phyloP scores from a whole-genome alignment of 768 basidiomycete species.

The Macrocybe gigantea region DNA sequence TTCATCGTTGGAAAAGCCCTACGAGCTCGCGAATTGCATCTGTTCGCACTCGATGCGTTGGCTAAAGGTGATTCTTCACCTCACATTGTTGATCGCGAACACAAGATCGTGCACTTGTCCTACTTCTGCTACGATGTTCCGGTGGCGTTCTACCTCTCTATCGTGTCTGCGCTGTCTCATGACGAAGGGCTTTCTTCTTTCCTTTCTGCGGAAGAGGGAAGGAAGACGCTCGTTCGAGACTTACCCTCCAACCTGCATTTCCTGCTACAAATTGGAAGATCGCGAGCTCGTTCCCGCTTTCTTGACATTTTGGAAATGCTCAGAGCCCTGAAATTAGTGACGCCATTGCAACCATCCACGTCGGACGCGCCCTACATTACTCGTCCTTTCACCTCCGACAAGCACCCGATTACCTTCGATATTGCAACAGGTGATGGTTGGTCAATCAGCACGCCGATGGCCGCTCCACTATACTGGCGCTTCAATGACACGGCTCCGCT shows the following conservation, averaged over 20 bases:
- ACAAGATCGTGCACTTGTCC: slow-evolving; percentile 53
- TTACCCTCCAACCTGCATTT: slow-evolving; percentile 45
- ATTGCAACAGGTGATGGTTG: slow-evolving; percentile 35
- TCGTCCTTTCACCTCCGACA: slow-evolving; percentile 35
- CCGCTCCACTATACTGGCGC: slow-evolving; percentile 61
- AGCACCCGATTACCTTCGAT: slow-evolving; percentile 40
- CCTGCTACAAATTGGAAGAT: slow-evolving; percentile 51
- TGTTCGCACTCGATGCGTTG: slow-evolving; percentile 44
- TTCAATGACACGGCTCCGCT: slow-evolving; percentile 52
- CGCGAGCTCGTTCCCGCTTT: slow-evolving; percentile 53
- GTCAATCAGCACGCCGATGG: slow-evolving; percentile 34
- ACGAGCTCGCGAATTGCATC: slow-evolving; percentile 60
- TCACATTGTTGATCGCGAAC: slow-evolving; percentile 43
- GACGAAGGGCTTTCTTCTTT: slow-evolving; percentile 52
- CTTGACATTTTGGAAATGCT: slow-evolving; percentile 59
- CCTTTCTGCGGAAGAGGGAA: slow-evolving; percentile 42
- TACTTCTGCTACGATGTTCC: slow-evolving; percentile 64
- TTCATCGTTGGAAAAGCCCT: slow-evolving; percentile 63
- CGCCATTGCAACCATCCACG: slow-evolving; percentile 46
- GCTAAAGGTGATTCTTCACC: slow-evolving; percentile 30
- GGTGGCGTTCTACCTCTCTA: slow-evolving; percentile 55
- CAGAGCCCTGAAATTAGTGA: slow-evolving; percentile 48
- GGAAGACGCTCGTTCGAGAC: slow-evolving; percentile 43
- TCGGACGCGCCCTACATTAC: slow-evolving; percentile 36
- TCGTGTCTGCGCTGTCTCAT: slow-evolving; percentile 52